Evolutionary conservation across 2,329 filamentous ascomycete genomes (phyloP), one percentile per base, ranked within the genome.

Genomic region (Ceratocystis huliohia): DNA sequence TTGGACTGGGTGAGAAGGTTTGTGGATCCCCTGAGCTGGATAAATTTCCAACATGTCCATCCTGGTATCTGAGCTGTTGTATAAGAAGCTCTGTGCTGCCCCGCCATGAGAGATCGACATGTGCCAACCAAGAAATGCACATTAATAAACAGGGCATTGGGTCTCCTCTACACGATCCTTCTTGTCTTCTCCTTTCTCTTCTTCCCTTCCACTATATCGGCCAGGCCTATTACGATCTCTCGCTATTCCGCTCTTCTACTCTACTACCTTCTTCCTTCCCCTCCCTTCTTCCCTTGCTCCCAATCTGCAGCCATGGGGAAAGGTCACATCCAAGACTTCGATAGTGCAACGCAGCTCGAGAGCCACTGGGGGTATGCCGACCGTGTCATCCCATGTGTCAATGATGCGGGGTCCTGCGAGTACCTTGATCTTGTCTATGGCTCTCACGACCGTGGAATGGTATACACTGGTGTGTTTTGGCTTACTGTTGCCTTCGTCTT

Each of bases 391-490:
- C 79, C 79, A 2, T 81, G 79, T 72, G 75, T 73, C 63, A 79
- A 74, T 70, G 79, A 80, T 66, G 69, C 74, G 13, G 79, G 78
- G n/a, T 78, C 78, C 6, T 81, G 79, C 72, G 76, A 71, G 30
- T 81, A 81, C 70, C 78, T 83, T 62, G 81, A 83, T 67, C 74
- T 77, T 44, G 79, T 82, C 61, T 83, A 83, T 68, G 68, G 69
- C 28, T 73, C 77, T 15, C 81, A 83, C 71, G 80, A 82, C 67
- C 65, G 74, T 5, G 81, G 79, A 22, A 81, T 83, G 77, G 69
- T 81, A 45, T 82, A 81, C 71, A 74, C 74, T 0, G 81, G 79
- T 57, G 78, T 81, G 57, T 70, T 83, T 37, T 83, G 81, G 80
- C 73, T 76, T 2, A 77, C 77, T 4, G 72, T 82, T 56, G 71